These are phyloP conservation scores for Castanea crenata DNA, from an alignment of 306 rosid species.

Conservation along the genomic window DNA sequence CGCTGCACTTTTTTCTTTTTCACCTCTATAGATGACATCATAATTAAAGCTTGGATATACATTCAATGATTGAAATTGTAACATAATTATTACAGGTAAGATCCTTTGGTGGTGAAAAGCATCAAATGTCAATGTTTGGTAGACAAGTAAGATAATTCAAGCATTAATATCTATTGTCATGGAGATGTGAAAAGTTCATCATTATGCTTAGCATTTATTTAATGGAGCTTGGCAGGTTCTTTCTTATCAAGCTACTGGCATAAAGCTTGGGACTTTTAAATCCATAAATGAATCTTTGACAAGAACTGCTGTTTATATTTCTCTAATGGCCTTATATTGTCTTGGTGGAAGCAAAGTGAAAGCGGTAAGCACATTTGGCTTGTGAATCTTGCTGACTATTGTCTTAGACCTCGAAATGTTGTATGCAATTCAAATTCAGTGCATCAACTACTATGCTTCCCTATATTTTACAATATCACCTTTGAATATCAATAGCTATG, in stretches of 20 bases:
- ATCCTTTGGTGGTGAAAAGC: slow-evolving; percentile 93
- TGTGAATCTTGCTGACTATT: neutral
- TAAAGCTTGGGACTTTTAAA: slow-evolving; percentile 83
- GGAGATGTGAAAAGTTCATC: slow-evolving; percentile 16
- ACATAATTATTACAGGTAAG: slow-evolving; percentile 61
- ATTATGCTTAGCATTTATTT: slow-evolving; percentile 17
- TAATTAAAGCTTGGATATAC: slow-evolving; percentile 12
- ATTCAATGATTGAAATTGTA: slow-evolving; percentile 25
- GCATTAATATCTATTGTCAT: slow-evolving; percentile 5
- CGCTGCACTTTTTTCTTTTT: neutral
- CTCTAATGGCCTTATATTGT: slow-evolving; percentile 66
- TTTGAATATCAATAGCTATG: too few species aligned
- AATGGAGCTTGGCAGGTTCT: slow-evolving; percentile 64
- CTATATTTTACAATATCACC: neutral
- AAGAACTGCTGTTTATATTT: slow-evolving; percentile 85
- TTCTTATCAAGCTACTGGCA: slow-evolving; percentile 81
- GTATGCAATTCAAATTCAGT: neutral
- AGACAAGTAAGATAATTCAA: slow-evolving; percentile 54
- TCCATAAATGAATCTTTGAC: slow-evolving; percentile 87
- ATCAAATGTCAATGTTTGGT: slow-evolving; percentile 81
- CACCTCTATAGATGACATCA: neutral
- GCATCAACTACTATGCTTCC: neutral
- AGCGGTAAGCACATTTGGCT: slow-evolving; percentile 63
- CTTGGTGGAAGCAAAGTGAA: slow-evolving; percentile 99
- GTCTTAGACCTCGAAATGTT: slow-evolving; percentile 1